Evolutionary conservation across 2,329 filamentous ascomycete genomes (phyloP).

Genomic region (Bipolaris sorokiniana): DNA sequence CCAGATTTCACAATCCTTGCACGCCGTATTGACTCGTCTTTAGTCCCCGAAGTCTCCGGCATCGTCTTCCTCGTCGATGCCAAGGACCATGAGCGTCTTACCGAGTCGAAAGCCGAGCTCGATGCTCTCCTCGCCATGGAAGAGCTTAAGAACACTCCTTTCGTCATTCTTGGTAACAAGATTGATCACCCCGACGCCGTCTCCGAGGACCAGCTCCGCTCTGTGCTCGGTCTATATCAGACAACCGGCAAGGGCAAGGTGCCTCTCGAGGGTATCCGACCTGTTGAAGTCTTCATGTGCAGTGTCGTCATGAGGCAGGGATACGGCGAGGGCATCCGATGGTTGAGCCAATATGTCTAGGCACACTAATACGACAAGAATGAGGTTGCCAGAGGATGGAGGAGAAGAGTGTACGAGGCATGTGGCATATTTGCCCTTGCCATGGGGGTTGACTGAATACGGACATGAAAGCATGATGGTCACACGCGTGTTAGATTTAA

Average conservation of each 20-base stretch:
- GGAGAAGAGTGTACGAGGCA: not conserved
- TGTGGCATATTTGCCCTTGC: conserved; percentile 4
- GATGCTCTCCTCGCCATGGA: conserved; percentile 95
- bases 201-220: conserved; percentile 91
- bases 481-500: conserved; percentile 15
- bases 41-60: conserved; percentile 59
- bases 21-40: conserved; percentile 10
- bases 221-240: conserved; percentile 91
- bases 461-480: conserved; percentile 15
- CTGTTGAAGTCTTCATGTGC: conserved; percentile 96
- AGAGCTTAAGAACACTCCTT: conserved; percentile 92
- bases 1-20: not conserved
- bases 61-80: conserved; percentile 98
- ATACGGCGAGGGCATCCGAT: conserved; percentile 52
- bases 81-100: conserved; percentile 93
- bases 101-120: conserved; percentile 94
- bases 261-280: conserved; percentile 46
- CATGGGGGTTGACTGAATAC: conserved; percentile 1
- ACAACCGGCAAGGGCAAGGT: conserved; percentile 49
- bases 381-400: not conserved
- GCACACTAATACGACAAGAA: not conserved
- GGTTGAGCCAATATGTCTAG: conserved; percentile 52
- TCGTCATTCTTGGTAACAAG: conserved; percentile 97
- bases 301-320: conserved; percentile 97
- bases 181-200: conserved; percentile 97